Conservation (phyloP, 2,329 filamentous ascomycete genomes). For the Colletotrichum orbiculare region DNA sequence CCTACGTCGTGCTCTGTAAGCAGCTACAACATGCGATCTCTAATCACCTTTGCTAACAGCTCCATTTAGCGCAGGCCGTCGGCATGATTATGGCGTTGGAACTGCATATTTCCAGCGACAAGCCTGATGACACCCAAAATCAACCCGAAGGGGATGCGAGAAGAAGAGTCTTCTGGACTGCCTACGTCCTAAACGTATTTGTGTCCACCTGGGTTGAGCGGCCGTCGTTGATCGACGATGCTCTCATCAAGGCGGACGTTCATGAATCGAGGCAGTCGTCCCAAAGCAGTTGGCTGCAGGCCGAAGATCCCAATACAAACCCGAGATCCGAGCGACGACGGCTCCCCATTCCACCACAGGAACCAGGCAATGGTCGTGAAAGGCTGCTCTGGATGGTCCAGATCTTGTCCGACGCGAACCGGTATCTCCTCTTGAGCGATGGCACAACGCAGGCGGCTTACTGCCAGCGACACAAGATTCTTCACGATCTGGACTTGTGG, state of each 20-base stretch:
- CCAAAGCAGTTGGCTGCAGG: neutral
- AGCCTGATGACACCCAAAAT: neutral
- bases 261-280: neutral
- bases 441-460: constrained; percentile 18
- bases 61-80: constrained; percentile 11
- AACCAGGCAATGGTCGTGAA: neutral
- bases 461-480: constrained; percentile 26
- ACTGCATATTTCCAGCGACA: neutral
- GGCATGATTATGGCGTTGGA: constrained; percentile 19
- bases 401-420: constrained; percentile 24
- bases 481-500: constrained; percentile 27
- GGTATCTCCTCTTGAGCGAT: constrained; percentile 22
- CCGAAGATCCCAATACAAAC: neutral
- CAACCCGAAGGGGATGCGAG: neutral
- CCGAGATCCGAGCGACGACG: neutral
- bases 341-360: neutral
- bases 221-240: constrained; percentile 23
- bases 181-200: constrained; percentile 24
- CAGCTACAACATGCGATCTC: neutral
- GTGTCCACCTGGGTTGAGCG: constrained; percentile 30
- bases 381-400: constrained; percentile 17
- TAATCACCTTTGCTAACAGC: neutral
- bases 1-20: constrained; percentile 21
- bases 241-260: constrained; percentile 17
- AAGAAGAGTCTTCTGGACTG: constrained; percentile 27